Percentiles rank a stretch among this genome's conserved stretches.
Conservation (phyloP, 176 grass and related monocot species). For the Elaeis guineensis region DNA sequence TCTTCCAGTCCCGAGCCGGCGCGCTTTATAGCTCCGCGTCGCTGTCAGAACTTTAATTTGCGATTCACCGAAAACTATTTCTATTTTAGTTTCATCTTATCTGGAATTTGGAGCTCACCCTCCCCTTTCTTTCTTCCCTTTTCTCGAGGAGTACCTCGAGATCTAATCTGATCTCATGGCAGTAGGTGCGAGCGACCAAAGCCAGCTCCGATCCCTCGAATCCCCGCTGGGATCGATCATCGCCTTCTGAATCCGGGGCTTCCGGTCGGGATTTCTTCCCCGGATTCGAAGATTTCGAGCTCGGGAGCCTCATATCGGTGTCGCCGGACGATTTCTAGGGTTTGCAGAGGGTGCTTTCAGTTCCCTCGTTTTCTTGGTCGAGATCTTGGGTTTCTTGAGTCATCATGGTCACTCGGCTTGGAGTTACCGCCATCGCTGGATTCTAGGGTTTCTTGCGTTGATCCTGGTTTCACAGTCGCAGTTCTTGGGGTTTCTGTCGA, state of each 20-base stretch:
- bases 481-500: neutral
- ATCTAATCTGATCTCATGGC: too few relatives aligned
- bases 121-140: too few relatives aligned
- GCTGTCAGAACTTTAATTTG: too few relatives aligned
- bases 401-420: slow-evolving; percentile 8
- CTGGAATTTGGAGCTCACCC: too few relatives aligned
- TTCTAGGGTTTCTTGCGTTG: neutral
- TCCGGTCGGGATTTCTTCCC: slow-evolving; percentile 15
- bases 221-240: neutral
- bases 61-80: too few relatives aligned
- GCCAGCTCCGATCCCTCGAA: too few relatives aligned
- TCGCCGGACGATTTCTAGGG: neutral
- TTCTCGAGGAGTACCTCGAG: too few relatives aligned
- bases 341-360: slow-evolving; percentile 1
- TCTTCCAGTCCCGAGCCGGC: too few relatives aligned
- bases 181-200: too few relatives aligned
- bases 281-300: slow-evolving; percentile 30
- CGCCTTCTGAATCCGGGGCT: neutral
- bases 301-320: slow-evolving; percentile 20
- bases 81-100: too few relatives aligned
- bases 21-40: too few relatives aligned
- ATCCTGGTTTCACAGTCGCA: neutral
- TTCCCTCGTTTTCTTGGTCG: neutral
- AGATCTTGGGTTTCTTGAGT: slow-evolving; percentile 1
- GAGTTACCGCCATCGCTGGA: neutral